Evolutionary conservation across 1,284 basidiomycete genomes (phyloP), one percentile per base, ranked within the genome.

Genomic region (Microbotryomycetes sp.): DNA sequence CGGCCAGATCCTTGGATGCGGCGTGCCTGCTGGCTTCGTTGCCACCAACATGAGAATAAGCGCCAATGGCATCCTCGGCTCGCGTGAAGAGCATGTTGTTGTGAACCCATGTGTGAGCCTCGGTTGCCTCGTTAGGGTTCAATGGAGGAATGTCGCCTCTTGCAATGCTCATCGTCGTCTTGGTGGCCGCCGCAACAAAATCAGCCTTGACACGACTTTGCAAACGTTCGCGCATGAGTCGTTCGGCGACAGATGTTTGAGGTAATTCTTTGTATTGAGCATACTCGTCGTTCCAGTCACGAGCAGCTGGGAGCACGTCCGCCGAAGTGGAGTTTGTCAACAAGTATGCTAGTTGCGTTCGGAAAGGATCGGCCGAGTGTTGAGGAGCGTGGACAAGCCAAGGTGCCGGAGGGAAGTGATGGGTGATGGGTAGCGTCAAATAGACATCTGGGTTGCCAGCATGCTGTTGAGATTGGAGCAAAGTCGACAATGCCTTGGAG

Each of bases 251-350:
- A 19, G 73, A 77, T 29, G 73, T 70, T 59, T 76, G 74, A 14
- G 81, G 80, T 45, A 82, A 73, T 73, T 83, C 82, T 56, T 79
- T 76, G 65, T 79, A 78, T 45, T 79, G 79, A 65, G 81, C 80
- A 45, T 82, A 77, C 75, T 83, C 82, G 68, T 83, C 82, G 72
- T 82, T 82, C 82, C 82, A 83, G 71, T 83, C 82, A 58, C 81
- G 76, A 4, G 80, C 79, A 23, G 75, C 76, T 58, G 82, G 81
- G 29, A 82, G 74, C 19, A 76, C 77, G 55, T 82, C 80, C 28
- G 78, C 74, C 2, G 75, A 53, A 42, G 69, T 59, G 48, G 66
- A 53, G 16, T 76, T 58, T 73, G 78, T 47, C 78, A 79, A 31
- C 47, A 82, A 75, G 76, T 80, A 83, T 4, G 81, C 81, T 16